phyloP scores from a whole-genome alignment of 2,329 filamentous ascomycete genomes.

The Fusarium circinatum region DNA sequence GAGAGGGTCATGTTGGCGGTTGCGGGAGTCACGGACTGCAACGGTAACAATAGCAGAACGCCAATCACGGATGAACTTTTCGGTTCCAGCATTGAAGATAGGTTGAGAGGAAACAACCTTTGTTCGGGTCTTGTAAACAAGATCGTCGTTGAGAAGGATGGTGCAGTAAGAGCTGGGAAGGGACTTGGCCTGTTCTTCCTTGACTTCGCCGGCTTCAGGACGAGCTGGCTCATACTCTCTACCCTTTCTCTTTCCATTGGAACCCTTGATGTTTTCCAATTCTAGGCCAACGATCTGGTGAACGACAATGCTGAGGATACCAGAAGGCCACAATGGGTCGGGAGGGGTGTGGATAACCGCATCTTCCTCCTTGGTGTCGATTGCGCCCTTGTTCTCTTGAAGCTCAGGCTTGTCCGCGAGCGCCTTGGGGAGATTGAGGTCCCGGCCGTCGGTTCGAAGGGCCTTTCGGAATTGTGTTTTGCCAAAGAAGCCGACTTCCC shows the following conservation, averaged over 20 bases:
- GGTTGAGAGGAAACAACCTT: slow-evolving; percentile 95
- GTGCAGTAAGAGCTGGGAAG: slow-evolving; percentile 95
- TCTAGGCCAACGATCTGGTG: slow-evolving; percentile 97
- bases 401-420: slow-evolving; percentile 79
- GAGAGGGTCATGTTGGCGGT: slow-evolving; percentile 93
- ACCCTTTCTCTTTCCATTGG: slow-evolving; percentile 81
- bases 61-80: slow-evolving; percentile 94
- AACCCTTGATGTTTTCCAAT: slow-evolving; percentile 90
- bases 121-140: slow-evolving; percentile 92
- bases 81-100: slow-evolving; percentile 96
- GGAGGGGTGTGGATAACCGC: slow-evolving; percentile 90
- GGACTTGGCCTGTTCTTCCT: slow-evolving; percentile 81
- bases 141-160: slow-evolving; percentile 86
- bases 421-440: slow-evolving; percentile 77
- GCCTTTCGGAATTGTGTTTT: slow-evolving; percentile 89
- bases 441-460: slow-evolving; percentile 86
- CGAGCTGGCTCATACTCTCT: slow-evolving; percentile 91
- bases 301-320: slow-evolving; percentile 84
- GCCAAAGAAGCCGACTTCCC: slow-evolving; percentile 95
- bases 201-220: slow-evolving; percentile 81
- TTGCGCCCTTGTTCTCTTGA: slow-evolving; percentile 84
- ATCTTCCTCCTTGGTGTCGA: slow-evolving; percentile 78
- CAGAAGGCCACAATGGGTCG: slow-evolving; percentile 95
- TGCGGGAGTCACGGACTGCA: slow-evolving; percentile 86
- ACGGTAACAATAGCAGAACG: slow-evolving; percentile 86